A percentile compares a stretch with the other conserved stretches of the same genome.
Evolutionary conservation across 2,329 filamentous ascomycete genomes (phyloP).

Genomic region (Aureobasidium sp.): DNA sequence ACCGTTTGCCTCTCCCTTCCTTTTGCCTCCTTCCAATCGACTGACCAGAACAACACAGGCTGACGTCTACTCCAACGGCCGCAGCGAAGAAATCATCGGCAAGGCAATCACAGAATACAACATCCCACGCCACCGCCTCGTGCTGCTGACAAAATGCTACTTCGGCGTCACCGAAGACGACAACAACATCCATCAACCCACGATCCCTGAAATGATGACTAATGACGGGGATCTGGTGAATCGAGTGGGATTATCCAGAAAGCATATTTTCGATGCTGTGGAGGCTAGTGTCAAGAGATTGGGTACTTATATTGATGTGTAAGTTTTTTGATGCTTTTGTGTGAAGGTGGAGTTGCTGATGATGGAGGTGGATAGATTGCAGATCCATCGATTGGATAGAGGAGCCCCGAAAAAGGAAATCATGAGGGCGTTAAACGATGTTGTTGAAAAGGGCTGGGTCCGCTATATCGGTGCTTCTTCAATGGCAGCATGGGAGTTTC

Average conservation of each 20-base stretch:
- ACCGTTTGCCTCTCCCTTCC: constrained; percentile 25
- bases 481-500: constrained; percentile 49
- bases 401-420: constrained; percentile 50
- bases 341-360: no score
- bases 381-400: constrained; percentile 53
- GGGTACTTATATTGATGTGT: constrained; percentile 52
- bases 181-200: constrained; percentile 24
- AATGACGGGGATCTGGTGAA: constrained; percentile 41
- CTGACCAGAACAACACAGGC: constrained; percentile 17
- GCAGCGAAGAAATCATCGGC: constrained; percentile 56
- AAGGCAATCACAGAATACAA: constrained; percentile 57
- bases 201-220: constrained; percentile 23
- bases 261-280: constrained; percentile 58
- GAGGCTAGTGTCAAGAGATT: constrained; percentile 48
- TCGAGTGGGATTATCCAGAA: constrained; percentile 50
- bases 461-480: constrained; percentile 44
- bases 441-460: constrained; percentile 49
- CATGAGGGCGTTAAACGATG: constrained; percentile 48
- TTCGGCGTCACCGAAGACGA: constrained; percentile 35
- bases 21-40: no score
- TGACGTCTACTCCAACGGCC: constrained; percentile 56
- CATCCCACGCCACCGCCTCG: constrained; percentile 56
- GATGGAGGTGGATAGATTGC: constrained; percentile 27
- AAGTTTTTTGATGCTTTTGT: no score
- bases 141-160: constrained; percentile 59